Evolutionary conservation across 1,284 basidiomycete genomes (phyloP), one percentile per base, ranked within the genome.

Genomic region (Sanghuangporus sanghuang): DNA sequence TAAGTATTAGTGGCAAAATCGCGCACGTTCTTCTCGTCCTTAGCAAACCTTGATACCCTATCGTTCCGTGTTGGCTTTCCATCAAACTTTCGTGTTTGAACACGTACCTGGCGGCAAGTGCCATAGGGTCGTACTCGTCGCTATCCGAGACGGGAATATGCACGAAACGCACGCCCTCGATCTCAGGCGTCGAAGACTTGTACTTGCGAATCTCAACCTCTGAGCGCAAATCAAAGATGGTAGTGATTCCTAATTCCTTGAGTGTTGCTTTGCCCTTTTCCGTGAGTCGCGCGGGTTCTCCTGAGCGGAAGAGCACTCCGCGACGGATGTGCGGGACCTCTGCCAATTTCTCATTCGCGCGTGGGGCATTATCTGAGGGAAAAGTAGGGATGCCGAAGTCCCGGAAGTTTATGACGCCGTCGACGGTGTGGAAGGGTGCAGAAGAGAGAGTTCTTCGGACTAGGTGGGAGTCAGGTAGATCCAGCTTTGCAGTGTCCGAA

Each of bases 191-290:
- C 1, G 69, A 60, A 11, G 73, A 71, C n/a, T 73, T 68, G 64
- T 74, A 77, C 42, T 69, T 71, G 6, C 67, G 67, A 23, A 78
- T 73, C 67, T 80, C 78, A 21, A 53, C 60, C 44, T 76, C 73
- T 1, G 75, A 71, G 32, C 79, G 73, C n/a, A 80, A 69, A 68
- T 80, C 79, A 68, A 79, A 80, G 14, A 79, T 71, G 32, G 70
- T 75, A 48, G 68, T 70, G 39, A 81, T 69, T 0, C 76, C 76
- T 27, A 80, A 71, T 0, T 68, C 71, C 21, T 67, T 69, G 21
- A 81, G 72, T 66, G 76, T 72, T 49, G 71, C 67, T 64, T 72
- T 73, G 11, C 80, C 79, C 14, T 57, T 59, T 3, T 73, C 69
- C 12, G 77, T 78, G 61, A 81, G 75, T 44, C 68, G 69, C 5